Evolutionary conservation across 2,329 filamentous ascomycete species (phyloP), one percentile per base, ranked within the genome.

Genomic region (Penicillium nordicum): DNA sequence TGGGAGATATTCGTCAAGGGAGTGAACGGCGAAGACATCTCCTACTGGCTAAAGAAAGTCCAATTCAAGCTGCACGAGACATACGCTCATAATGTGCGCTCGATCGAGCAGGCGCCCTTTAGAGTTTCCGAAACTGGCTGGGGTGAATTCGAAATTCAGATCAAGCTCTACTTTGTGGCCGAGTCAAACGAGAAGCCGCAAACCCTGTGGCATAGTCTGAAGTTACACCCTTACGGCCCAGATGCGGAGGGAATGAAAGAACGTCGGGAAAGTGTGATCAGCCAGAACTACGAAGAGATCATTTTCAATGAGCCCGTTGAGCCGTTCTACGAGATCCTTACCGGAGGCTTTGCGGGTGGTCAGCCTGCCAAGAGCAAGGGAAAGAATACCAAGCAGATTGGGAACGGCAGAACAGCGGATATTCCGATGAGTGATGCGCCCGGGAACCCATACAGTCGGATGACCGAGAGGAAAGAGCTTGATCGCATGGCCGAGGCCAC

Each of bases 21-120:
- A 45, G 82, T 96, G 52, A 91, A 96, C 67, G 90, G 90, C 72
- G 89, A 90, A 58, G 90, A 96, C 70, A 88, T 97, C 63, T 92
- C 90, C 29, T 94, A 96, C 75, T 99, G 94, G 92, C 82, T 97
- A 63, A 90, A 93, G 57, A 93, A 96, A 68, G 93, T 99, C 1
- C 92, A 97, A 73, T 99, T 99, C 79, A 97, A 97, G 75, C 85
- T 99, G 16, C 93, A 97, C 80, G 92, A 97, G 75, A 97, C 93
- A 10, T 97, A 97, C 72, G 87, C 91, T 29, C 96, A 97, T 74
- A 89, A 89, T 55, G 83, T 94, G 23, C 88, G 94, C 65, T 96
- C 88, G 72, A 81, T 94, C 68, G 92, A 96, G 68, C 84, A 85
- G 58, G 84, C 89, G 69, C 92, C 80, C 11, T 99, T 97, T 68